phyloP scores from a whole-genome alignment of 2,329 filamentous ascomycete genomes.

The Xylaria sp. region DNA sequence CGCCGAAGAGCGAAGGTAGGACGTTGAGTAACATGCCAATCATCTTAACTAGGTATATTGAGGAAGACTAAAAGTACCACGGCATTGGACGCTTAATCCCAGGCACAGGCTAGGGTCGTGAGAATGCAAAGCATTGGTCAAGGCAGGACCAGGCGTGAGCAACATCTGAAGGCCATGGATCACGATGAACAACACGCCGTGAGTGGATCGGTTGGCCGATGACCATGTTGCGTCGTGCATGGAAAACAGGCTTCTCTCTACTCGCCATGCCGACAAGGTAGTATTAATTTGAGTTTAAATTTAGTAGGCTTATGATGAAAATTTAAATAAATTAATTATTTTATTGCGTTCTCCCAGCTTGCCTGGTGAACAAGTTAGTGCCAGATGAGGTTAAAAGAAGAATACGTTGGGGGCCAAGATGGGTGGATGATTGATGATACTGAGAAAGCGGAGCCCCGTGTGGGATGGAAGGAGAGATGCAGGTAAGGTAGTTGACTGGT shows the following conservation, averaged over 20 bases:
- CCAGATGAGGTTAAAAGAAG: slow-evolving; percentile 37
- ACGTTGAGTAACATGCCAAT: slow-evolving; percentile 28
- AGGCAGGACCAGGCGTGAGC: slow-evolving; percentile 38
- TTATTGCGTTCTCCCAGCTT: not conserved
- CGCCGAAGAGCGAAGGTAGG: slow-evolving; percentile 25
- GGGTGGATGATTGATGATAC: slow-evolving; percentile 3
- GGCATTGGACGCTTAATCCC: slow-evolving; percentile 34
- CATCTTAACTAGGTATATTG: slow-evolving; percentile 28
- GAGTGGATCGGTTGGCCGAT: slow-evolving; percentile 37
- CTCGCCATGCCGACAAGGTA: slow-evolving; percentile 7
- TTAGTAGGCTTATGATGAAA: slow-evolving; percentile 17
- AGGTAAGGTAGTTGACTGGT: not conserved
- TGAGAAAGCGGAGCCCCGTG: slow-evolving; percentile 13
- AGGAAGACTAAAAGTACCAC: slow-evolving; percentile 27
- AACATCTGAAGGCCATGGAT: slow-evolving; percentile 31
- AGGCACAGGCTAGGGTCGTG: slow-evolving; percentile 29
- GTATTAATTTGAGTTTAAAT: slow-evolving; percentile 22
- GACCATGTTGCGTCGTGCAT: slow-evolving; percentile 33
- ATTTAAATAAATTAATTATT: not conserved
- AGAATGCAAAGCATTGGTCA: slow-evolving; percentile 20
- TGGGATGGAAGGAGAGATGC: slow-evolving; percentile 1
- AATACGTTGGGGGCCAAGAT: slow-evolving; percentile 33
- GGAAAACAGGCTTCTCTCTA: slow-evolving; percentile 31
- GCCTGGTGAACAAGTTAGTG: slow-evolving; percentile 17
- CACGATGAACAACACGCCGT: slow-evolving; percentile 14